phyloP scores from a whole-genome alignment of 352 stramenopile genomes.

The Phytophthora pisi region DNA sequence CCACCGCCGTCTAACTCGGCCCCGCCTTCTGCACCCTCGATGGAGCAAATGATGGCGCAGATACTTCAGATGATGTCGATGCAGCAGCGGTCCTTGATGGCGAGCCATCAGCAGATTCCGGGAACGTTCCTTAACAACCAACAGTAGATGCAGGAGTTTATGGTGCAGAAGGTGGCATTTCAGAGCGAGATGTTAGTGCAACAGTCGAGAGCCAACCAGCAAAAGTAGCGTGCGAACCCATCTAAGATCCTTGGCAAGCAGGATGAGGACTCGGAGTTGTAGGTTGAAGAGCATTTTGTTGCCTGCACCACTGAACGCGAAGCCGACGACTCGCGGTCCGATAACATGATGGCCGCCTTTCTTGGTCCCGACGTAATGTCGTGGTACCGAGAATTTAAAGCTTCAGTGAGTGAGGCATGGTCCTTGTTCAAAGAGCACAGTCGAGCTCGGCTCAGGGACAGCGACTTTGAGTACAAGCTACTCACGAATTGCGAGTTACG shows the following conservation, averaged over 20 bases:
- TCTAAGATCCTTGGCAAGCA: conserved; percentile 12
- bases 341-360: conserved; percentile 12
- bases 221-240: conserved; percentile 18
- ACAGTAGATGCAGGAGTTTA: conserved; percentile 11
- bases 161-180: conserved; percentile 16
- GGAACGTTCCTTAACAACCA: not conserved
- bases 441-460: not conserved
- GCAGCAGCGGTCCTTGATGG: no score
- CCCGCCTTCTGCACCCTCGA: no score
- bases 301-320: conserved; percentile 3
- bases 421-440: conserved; percentile 16
- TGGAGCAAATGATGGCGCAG: no score
- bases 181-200: conserved; percentile 9
- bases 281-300: conserved; percentile 17
- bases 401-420: conserved; percentile 8
- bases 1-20: no score
- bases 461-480: not conserved
- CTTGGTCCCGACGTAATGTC: conserved; percentile 21
- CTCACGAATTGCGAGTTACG: not conserved
- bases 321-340: conserved; percentile 5
- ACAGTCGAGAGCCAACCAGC: conserved; percentile 13
- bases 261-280: conserved; percentile 22
- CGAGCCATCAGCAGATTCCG: no score
- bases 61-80: no score
- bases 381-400: conserved; percentile 23